Base-by-base conservation (phyloP, 768 basidiomycete genomes). In the Trametes elegans region DNA sequence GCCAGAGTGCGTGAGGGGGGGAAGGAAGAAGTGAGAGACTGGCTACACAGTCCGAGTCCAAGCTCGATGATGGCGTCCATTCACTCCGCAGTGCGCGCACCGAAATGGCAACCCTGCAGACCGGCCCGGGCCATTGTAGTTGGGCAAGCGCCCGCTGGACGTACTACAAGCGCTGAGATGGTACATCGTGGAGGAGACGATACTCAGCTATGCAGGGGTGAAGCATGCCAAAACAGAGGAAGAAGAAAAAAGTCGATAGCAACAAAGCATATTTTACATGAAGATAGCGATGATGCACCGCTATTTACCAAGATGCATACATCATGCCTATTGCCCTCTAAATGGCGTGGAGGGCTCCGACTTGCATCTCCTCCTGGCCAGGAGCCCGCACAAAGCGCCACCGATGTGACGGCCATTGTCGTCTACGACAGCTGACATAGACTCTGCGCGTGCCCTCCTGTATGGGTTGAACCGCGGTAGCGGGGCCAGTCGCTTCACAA, bases 401-500 rank as follows among this genome's bases (percentile, higher is more conserved):
- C 24, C 11, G 1, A 19, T n/a, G 8, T 28, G 18, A 7, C 24
- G 19, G 24, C 11, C 11, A 23, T 10, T 2, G 2, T 42, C 49
- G 65, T 61, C 60, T 16, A 61, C 39, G 27, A 68, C 23, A 23
- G 68, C 63, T 7, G 69, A 66, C 29, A 68, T 51, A 3, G 69
- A 68, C 48, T 70, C 68, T 11, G 69, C 66, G 3, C 68, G 60
- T 27, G 60, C 45, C 34, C 68, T 36, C 34, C 53, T 51, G 55
- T 62, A 68, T 0, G 69, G 69, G 48, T 67, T 62, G 57, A 62
- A 70, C 1, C 63, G 64, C 13, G 64, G 54, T 8, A 70, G 57
- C 0, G 69, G 68, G 1, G 66, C 61, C 5, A 68, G 51, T 10
- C 38, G 52, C 23, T 19, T 39, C 21, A 48, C 16, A 31, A 50